A percentile compares a stretch with the other conserved stretches of the same genome.
These are phyloP conservation scores for Endocladia muricata DNA, from an alignment of 31 red algal genomes.

Conservation along the genomic window DNA sequence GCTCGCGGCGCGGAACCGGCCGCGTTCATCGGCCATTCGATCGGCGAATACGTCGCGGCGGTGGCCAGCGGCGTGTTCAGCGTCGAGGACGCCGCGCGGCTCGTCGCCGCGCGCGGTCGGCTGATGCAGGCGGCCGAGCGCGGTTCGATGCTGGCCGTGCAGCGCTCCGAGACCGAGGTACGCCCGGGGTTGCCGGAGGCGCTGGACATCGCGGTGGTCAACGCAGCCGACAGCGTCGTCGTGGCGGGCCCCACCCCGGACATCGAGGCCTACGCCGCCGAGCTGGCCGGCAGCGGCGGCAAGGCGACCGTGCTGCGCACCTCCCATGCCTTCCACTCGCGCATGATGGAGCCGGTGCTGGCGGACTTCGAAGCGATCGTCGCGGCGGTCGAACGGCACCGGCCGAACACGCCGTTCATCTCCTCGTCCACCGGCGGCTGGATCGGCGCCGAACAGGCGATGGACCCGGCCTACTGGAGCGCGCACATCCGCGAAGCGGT, in stretches of 20 bases:
- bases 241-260: neutral
- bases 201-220: neutral
- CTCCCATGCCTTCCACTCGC: neutral
- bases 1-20: no score
- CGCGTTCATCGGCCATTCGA: neutral
- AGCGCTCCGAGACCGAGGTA: neutral
- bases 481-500: no score
- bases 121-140: neutral
- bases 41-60: neutral
- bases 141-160: neutral
- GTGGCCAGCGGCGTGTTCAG: neutral
- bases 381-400: no score
- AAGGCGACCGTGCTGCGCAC: neutral
- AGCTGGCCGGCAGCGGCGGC: neutral
- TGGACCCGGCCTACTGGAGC: no score
- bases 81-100: neutral
- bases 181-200: neutral
- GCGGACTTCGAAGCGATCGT: neutral
- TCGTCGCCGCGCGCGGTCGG: neutral
- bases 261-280: neutral
- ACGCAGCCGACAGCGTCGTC: neutral
- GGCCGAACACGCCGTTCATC: no score
- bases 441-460: no score
- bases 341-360: neutral
- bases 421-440: no score